A percentile compares a stretch with the other conserved stretches of the same genome.
These are phyloP conservation scores for Brasilioporus rufonigricans DNA, from an alignment of 768 basidiomycete species.

Conservation along the genomic window DNA sequence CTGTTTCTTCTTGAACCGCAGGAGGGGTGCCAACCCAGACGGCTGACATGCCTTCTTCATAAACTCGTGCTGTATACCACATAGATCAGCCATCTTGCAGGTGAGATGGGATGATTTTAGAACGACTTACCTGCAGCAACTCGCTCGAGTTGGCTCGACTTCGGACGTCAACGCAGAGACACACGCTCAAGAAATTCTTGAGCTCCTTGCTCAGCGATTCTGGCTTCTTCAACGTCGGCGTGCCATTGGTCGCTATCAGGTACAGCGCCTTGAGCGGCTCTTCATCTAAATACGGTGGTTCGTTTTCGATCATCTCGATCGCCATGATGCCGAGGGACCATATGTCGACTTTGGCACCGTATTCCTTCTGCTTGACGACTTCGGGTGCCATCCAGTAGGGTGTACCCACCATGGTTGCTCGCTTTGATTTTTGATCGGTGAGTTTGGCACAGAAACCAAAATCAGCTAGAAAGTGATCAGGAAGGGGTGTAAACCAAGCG, in stretches of 20 bases:
- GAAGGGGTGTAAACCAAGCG: not conserved
- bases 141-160: slow-evolving; percentile 90
- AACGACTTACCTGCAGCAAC: slow-evolving; percentile 66
- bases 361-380: slow-evolving; percentile 96
- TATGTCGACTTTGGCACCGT: slow-evolving; percentile 94
- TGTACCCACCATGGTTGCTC: slow-evolving; percentile 97
- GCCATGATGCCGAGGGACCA: slow-evolving; percentile 99
- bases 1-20: slow-evolving; percentile 63
- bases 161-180: slow-evolving; percentile 93
- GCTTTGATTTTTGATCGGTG: slow-evolving; percentile 94
- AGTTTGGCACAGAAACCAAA: slow-evolving; percentile 97
- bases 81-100: not conserved
- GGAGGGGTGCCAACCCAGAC: slow-evolving; percentile 78
- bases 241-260: slow-evolving; percentile 96
- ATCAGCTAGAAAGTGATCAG: slow-evolving; percentile 62
- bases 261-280: slow-evolving; percentile 94
- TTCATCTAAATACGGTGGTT: slow-evolving; percentile 94
- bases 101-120: not conserved
- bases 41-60: slow-evolving; percentile 83
- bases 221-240: slow-evolving; percentile 95
- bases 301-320: slow-evolving; percentile 98
- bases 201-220: slow-evolving; percentile 89
- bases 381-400: slow-evolving; percentile 99
- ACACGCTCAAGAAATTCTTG: slow-evolving; percentile 97
- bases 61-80: slow-evolving; percentile 82